Conservation (phyloP, 2,329 filamentous ascomycete genomes). For the Aspergillus carbonarius region DNA sequence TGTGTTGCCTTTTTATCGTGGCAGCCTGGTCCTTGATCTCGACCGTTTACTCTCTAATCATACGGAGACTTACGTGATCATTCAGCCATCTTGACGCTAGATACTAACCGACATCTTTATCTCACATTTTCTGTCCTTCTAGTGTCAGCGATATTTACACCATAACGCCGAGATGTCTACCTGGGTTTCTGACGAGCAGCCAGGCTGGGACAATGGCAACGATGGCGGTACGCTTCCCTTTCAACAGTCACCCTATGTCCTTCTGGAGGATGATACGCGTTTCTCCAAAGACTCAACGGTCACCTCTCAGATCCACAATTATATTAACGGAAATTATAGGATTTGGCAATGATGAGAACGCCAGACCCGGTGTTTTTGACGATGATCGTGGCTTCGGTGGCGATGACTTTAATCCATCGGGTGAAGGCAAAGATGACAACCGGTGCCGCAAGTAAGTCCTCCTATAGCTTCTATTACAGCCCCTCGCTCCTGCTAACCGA, state of each 20-base stretch:
- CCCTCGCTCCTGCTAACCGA: background rate
- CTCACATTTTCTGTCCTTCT: background rate
- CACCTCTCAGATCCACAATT: too few relatives aligned
- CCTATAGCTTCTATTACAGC: background rate
- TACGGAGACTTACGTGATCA: too few relatives aligned
- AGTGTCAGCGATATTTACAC: background rate
- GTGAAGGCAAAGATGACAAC: conserved; percentile 20
- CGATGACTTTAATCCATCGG: conserved; percentile 6
- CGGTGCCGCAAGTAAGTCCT: conserved; percentile 39
- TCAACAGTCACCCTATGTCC: background rate
- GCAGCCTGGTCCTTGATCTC: too few relatives aligned
- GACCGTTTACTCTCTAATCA: too few relatives aligned
- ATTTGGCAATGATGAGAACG: conserved; percentile 18
- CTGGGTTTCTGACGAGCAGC: background rate
- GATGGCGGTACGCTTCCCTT: background rate
- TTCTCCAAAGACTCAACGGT: background rate
- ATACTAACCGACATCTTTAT: too few relatives aligned
- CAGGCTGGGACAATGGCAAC: background rate
- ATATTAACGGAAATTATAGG: background rate
- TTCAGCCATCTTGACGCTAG: too few relatives aligned
- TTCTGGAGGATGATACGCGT: background rate
- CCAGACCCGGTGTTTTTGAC: conserved; percentile 11
- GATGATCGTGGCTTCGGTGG: conserved; percentile 4
- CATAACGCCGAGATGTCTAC: background rate
- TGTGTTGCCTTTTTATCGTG: too few relatives aligned